These are phyloP conservation scores for Pythium periplocum DNA, from an alignment of 352 stramenopile species.

Conservation along the genomic window DNA sequence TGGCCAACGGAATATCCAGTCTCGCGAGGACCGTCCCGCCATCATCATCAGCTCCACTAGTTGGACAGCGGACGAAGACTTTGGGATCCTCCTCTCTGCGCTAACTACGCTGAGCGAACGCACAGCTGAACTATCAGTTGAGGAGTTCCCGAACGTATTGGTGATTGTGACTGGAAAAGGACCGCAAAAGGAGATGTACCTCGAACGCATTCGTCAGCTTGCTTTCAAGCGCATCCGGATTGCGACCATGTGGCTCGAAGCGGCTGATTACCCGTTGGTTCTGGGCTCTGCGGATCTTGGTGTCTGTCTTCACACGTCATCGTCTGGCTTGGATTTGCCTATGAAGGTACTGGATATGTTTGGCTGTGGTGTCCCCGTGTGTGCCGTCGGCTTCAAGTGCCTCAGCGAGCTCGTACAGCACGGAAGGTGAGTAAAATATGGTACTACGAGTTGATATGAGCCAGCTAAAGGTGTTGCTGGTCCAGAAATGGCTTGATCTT, in stretches of 20 bases:
- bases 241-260: constrained; percentile 96
- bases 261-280: constrained; percentile 95
- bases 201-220: constrained; percentile 70
- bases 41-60: constrained; percentile 94
- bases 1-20: constrained; percentile 21
- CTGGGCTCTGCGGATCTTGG: constrained; percentile 94
- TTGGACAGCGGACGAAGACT: constrained; percentile 99
- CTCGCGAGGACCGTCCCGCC: constrained; percentile 49
- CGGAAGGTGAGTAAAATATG: constrained; percentile 16
- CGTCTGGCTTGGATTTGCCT: constrained; percentile 96
- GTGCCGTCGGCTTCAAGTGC: constrained; percentile 93
- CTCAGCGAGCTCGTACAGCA: constrained; percentile 96
- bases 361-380: constrained; percentile 95
- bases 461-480: neutral
- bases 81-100: constrained; percentile 94
- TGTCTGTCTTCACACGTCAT: constrained; percentile 98
- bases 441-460: too few species aligned
- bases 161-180: constrained; percentile 98
- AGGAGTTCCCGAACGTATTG: constrained; percentile 78
- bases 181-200: constrained; percentile 90
- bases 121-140: constrained; percentile 28
- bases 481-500: constrained; percentile 76
- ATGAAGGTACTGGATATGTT: constrained; percentile 99
- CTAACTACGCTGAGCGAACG: constrained; percentile 71
- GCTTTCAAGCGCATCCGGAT: constrained; percentile 78